phyloP scores from a whole-genome alignment of 495 filamentous ascomycete genomes.

The Thermothielavioides terrestris region DNA sequence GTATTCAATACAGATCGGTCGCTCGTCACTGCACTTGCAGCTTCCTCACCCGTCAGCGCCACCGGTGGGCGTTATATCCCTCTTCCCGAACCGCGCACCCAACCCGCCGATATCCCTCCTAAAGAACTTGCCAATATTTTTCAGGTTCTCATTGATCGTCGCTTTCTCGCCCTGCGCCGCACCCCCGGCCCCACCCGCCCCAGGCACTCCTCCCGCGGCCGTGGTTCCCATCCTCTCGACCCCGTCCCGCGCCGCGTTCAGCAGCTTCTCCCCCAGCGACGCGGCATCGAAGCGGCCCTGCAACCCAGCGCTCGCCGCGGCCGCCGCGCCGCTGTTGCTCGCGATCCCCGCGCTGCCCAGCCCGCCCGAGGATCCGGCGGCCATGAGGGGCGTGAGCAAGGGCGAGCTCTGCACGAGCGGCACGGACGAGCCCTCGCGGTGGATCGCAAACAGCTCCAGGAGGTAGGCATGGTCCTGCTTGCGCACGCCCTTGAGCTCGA shows the following conservation, averaged over 20 bases:
- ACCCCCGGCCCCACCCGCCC: slow-evolving; percentile 47
- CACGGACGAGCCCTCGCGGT: slow-evolving; percentile 54
- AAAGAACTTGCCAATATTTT: slow-evolving; percentile 95
- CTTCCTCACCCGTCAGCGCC: slow-evolving; percentile 2
- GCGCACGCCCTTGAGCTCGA: slow-evolving; percentile 84
- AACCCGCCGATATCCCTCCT: slow-evolving; percentile 77
- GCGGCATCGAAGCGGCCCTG: slow-evolving; percentile 69
- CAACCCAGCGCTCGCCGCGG: slow-evolving; percentile 36
- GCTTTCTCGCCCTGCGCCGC: slow-evolving; percentile 53
- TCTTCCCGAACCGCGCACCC: slow-evolving; percentile 58
- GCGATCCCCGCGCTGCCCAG: background rate
- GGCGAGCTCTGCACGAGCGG: slow-evolving; percentile 51
- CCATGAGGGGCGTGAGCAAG: slow-evolving; percentile 52
- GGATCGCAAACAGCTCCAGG: slow-evolving; percentile 80
- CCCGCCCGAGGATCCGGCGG: slow-evolving; percentile 25
- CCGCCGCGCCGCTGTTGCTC: slow-evolving; percentile 6
- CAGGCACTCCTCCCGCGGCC: slow-evolving; percentile 22
- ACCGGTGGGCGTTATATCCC: slow-evolving; percentile 33
- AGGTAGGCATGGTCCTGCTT: slow-evolving; percentile 74
- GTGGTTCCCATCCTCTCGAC: slow-evolving; percentile 72
- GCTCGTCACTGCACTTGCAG: background rate
- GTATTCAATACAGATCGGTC: background rate
- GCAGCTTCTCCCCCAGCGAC: slow-evolving; percentile 58
- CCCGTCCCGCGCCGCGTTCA: slow-evolving; percentile 84
- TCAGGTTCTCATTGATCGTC: slow-evolving; percentile 82